Evolutionary conservation across 805 yeast species (phyloP), one percentile per base, ranked within the genome.

Genomic region (Candida stauntonica): DNA sequence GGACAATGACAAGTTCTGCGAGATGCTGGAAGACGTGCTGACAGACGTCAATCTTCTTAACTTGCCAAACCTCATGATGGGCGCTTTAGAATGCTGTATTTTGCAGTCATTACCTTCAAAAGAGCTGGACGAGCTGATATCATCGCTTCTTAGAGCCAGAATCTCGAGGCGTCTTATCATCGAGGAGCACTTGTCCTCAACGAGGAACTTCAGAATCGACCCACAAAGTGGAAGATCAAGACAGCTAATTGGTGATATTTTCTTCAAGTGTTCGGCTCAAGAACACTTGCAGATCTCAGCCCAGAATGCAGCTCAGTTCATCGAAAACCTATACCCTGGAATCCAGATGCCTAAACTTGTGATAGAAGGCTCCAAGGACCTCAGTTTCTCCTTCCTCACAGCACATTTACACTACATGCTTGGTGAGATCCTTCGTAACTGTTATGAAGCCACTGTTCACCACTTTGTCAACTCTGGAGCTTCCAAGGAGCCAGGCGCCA

Each of bases 1-100:
- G 27, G 95, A 87, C 38, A 91, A 91, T 56, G 79, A 75, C 29
- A 62, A 62, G 47, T 89, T 91, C 58, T 81, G 94, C 55, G 66
- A 67, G 18, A 72, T 77, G 37, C 64, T 89, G 39, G 70, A 75
- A 19, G 67, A 72, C 23, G 73, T 88, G 45, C 64, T 91, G 48
- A 70, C 72, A 19, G 87, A 82, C 58, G 84, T 80, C 52, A 96
- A 91, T 62, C 71, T 87, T 34, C 66, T 82, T 38, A 85, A 87
- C 46, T 68, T 91, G 43, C 93, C 97, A 1, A 91, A 89, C 58
- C 67, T 89, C 43, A 83, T 91, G 70, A 85, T 88, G 88, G 98
- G 98, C 2, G 87, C 95, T 1, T 65, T 88, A 33, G 97, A 91
- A 52, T 81, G 81, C 45, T 75, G 84, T 12, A 77, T 81, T 26